phyloP scores from a whole-genome alignment of 2,329 filamentous ascomycete species.

The Colletotrichum viniferum region DNA sequence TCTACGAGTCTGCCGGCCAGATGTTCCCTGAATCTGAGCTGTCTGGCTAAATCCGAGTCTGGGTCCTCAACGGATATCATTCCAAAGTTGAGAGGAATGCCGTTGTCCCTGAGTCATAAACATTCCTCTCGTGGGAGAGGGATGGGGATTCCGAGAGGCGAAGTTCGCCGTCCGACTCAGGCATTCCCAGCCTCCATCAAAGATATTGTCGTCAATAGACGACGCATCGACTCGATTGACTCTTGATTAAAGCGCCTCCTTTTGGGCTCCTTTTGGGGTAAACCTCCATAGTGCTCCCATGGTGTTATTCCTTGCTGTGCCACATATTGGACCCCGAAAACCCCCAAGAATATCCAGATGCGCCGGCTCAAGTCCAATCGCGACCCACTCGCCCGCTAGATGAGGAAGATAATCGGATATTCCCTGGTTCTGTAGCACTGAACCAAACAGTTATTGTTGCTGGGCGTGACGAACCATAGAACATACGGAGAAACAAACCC shows the following conservation, averaged over 20 bases:
- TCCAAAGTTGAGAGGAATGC: background rate
- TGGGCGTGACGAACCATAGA: background rate
- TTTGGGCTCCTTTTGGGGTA: background rate
- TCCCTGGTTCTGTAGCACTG: background rate
- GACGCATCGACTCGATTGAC: background rate
- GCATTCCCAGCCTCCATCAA: constrained; percentile 1
- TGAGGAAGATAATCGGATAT: background rate
- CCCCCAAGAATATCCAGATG: background rate
- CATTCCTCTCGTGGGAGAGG: background rate
- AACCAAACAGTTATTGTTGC: background rate
- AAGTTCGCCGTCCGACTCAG: background rate
- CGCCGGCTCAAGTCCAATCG: background rate
- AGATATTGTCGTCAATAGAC: background rate
- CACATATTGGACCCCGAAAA: constrained; percentile 16
- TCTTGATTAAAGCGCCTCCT: background rate
- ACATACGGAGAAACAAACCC: background rate
- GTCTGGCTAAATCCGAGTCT: background rate
- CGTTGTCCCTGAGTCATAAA: background rate
- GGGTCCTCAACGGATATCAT: background rate
- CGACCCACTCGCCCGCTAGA: background rate
- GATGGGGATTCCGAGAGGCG: background rate
- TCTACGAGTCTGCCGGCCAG: background rate
- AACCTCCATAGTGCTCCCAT: background rate
- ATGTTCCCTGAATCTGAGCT: background rate
- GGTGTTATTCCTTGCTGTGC: constrained; percentile 2